A percentile compares a stretch with the other conserved stretches of the same genome.
phyloP scores from a whole-genome alignment of 768 basidiomycete species.

The Lepiota brunneoincarnata region DNA sequence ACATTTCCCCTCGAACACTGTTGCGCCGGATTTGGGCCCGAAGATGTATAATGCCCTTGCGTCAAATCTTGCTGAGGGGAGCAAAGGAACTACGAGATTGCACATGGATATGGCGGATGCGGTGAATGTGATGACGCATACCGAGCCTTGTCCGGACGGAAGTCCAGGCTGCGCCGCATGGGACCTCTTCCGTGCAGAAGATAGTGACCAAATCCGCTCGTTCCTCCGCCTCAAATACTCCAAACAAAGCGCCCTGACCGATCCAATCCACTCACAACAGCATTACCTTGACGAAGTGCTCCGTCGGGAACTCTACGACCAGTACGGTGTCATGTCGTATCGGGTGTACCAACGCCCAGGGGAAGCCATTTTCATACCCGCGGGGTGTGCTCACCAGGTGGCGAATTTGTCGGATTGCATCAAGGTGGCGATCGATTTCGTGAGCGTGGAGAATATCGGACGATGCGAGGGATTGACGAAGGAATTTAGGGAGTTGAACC shows the following conservation, averaged over 20 bases:
- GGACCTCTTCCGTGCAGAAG: constrained; percentile 85
- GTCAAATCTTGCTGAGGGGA: constrained; percentile 60
- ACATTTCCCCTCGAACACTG: constrained; percentile 78
- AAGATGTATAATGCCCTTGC: constrained; percentile 95
- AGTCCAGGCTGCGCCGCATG: constrained; percentile 82
- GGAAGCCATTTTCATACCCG: constrained; percentile 94
- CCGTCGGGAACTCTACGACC: constrained; percentile 63
- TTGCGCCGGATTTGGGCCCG: constrained; percentile 83
- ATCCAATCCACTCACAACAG: constrained; percentile 90
- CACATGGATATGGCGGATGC: constrained; percentile 98
- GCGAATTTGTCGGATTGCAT: constrained; percentile 93
- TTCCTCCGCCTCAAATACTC: constrained; percentile 61
- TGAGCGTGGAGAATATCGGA: constrained; percentile 87
- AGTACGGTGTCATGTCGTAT: constrained; percentile 72
- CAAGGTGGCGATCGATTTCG: constrained; percentile 94
- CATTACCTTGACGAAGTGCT: constrained; percentile 77
- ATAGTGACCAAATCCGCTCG: constrained; percentile 71
- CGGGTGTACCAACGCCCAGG: constrained; percentile 89
- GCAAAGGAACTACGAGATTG: constrained; percentile 81
- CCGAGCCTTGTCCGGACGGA: constrained; percentile 53
- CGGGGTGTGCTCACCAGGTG: constrained; percentile 91
- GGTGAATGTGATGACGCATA: constrained; percentile 85
- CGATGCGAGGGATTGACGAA: constrained; percentile 82
- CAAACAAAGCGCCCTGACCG: constrained; percentile 25
- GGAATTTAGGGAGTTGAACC: constrained; percentile 91